Percentiles rank a stretch among this genome's conserved stretches.
Evolutionary conservation across 1,284 basidiomycete species (phyloP).

Genomic region (Papiliotrema terrestris): DNA sequence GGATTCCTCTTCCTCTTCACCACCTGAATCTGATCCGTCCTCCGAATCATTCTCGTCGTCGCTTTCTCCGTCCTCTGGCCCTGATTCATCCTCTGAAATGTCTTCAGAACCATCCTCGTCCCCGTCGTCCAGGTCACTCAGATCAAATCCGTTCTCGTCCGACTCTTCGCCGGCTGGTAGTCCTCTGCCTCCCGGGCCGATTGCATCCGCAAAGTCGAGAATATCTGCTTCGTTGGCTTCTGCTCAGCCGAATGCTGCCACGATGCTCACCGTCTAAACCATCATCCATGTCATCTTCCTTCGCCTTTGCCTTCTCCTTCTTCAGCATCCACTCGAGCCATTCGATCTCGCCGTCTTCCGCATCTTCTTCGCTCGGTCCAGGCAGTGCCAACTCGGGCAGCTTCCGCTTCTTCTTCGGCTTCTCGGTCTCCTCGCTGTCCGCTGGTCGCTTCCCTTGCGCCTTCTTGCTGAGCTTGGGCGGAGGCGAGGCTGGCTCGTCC

Average conservation of each 20-base stretch:
- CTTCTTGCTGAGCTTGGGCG: constrained; percentile 1
- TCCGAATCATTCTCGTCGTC: constrained; percentile 18
- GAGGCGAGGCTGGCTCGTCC: background rate
- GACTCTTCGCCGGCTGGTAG: constrained; percentile 2
- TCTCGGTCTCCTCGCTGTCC: constrained; percentile 15
- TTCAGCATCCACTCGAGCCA: constrained; percentile 68
- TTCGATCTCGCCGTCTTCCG: constrained; percentile 61
- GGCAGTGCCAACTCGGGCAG: constrained; percentile 4
- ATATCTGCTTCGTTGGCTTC: constrained; percentile 50
- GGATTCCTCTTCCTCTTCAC: constrained; percentile 14
- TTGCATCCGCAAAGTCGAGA: constrained; percentile 49
- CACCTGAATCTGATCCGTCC: constrained; percentile 9
- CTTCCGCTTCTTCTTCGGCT: constrained; percentile 6
- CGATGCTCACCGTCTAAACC: constrained; percentile 60
- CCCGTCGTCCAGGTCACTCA: constrained; percentile 7
- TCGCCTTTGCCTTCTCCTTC: constrained; percentile 52
- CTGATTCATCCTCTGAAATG: constrained; percentile 6
- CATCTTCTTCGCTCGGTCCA: background rate
- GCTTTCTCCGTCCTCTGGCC: background rate
- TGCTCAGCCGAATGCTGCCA: background rate
- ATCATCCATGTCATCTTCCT: constrained; percentile 47
- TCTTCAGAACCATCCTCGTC: constrained; percentile 8
- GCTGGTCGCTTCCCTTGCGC: constrained; percentile 6
- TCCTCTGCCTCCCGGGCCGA: constrained; percentile 30
- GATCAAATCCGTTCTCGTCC: constrained; percentile 9